Base-by-base conservation (phyloP, 345 rosid genomes). In the Murraya koenigii region DNA sequence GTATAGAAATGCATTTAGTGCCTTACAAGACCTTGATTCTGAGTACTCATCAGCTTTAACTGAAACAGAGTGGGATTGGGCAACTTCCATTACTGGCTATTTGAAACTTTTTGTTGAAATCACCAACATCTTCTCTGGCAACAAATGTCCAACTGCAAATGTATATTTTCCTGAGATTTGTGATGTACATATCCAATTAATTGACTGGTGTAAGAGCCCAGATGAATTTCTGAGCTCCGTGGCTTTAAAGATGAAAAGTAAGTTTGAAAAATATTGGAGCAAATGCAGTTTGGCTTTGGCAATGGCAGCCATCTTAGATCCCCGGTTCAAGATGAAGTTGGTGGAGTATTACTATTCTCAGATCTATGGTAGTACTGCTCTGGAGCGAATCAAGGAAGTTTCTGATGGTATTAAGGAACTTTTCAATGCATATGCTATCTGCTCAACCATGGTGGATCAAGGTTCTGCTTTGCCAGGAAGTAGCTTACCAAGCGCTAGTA, bases 301-400 rank as follows among this genome's bases (percentile, higher is more conserved):
- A 67, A 82, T 92, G 38, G 95, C 97, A 17, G 97, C 96, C 23
- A 92, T 93, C 76, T 87, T 95, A 78, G 99, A 95, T 86, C 98
- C 99, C 2, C 87, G 98, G 81, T 95, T 90, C 83, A 95, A 95
- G 88, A 87, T 93, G 94, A 93, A 93, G 86, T 71, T 93, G 85
- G 98, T 95, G 76, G 99, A 95, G 82, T 93, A 93, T 81, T 95
- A 91, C 79, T 95, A 92, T 82, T 91, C 94, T 33, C 94, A 95
- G 85, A 95, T 93, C 66, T 93, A 95, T 80, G 99, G 98, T 30
- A 95, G 96, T 77, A 91, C 94, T 22, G 93, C 97, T 75, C 84
- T 89, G 73, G 97, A 93, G 68, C 86, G 90, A 54, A 90, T 92
- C 84, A 95, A 95, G 82, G 96, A 91, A 83, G 92, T 94, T 64